Percentiles rank a stretch among this genome's conserved stretches.
These are phyloP conservation scores for Candida mesenterica DNA, from an alignment of 1,139 yeast genomes.

Conservation along the genomic window DNA sequence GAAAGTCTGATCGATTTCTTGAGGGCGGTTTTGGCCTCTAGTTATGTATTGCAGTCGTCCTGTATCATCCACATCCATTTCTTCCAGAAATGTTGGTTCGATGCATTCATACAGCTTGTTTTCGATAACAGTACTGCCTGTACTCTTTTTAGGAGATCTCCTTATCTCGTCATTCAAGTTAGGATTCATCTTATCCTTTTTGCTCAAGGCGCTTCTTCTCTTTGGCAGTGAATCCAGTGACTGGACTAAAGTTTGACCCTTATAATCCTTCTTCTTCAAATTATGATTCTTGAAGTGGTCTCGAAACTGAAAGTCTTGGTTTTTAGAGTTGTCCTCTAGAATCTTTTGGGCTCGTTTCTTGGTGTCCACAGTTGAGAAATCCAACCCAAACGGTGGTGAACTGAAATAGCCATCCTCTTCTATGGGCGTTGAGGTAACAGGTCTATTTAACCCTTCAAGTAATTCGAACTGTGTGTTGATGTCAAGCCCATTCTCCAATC, in stretches of 20 bases:
- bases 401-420: slow-evolving; percentile 10
- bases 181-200: no score
- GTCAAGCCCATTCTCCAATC: slow-evolving; percentile 31
- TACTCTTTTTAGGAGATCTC: no score
- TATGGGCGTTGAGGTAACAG: slow-evolving; percentile 24
- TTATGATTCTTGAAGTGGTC: no score
- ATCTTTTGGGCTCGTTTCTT: no score
- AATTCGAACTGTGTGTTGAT: slow-evolving; percentile 19
- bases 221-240: no score
- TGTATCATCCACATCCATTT: slow-evolving; percentile 1
- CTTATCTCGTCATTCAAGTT: no score
- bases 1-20: slow-evolving; percentile 10
- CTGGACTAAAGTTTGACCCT: no score
- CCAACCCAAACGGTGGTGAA: slow-evolving; percentile 20
- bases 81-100: background rate
- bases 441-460: slow-evolving; percentile 14
- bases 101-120: background rate
- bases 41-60: background rate
- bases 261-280: no score
- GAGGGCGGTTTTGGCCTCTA: background rate
- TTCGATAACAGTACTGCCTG: no score
- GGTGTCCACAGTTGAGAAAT: slow-evolving; percentile 1
- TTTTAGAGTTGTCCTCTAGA: no score
- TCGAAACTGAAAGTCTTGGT: no score
- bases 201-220: no score